Evolutionary conservation across 805 yeast genomes (phyloP), one percentile per base, ranked within the genome.

Genomic region (Ogataea polymorpha): DNA sequence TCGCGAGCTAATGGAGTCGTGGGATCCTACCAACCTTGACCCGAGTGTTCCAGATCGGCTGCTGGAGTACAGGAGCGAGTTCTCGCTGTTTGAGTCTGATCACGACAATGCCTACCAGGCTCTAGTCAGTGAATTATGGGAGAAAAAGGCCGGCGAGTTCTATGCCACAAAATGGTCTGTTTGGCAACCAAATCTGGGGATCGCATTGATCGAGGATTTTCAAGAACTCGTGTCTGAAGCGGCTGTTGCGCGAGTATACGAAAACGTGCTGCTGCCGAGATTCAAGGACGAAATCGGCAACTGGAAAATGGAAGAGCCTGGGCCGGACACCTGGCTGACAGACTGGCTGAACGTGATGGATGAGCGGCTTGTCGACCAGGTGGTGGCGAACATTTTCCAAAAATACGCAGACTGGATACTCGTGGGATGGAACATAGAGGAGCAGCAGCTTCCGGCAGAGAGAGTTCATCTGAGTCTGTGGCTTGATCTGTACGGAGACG

Each of bases 121-220:
- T 23, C 41, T 72, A 44, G 45, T 74, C 11, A 49, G 59, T 13
- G 44, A 51, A 4, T 36, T 54, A 4, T 71, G 75, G 73, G 48
- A 58, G 3, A 66, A 68, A 0, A 61, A 59, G 15, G 50, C 70
- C 5, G 40, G 53, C 2, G 25, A 49, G 0, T 54, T 54, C 10
- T 54, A 72, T 10, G 34, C 37, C 9, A 35, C 51, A 7, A 49
- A 56, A 6, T 74, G 79, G 79, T 47, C 63, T 7, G 53, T 63
- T 4, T 37, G 50, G 13, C 62, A 66, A 29, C 72, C 77, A 1
- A 63, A 66, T 33, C 39, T 68, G 10, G 70, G 67, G 1, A 55
- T 74, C 6, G 53, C 65, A 0, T 37, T 75, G 0, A 58, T 72
- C 14, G 80, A 58, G 27, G 62, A 56, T 15, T 48, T 52, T 12